Evolutionary conservation across 208 protist species (phyloP), one percentile per base, ranked within the genome.

Genomic region (Trichomonas gallinae): DNA sequence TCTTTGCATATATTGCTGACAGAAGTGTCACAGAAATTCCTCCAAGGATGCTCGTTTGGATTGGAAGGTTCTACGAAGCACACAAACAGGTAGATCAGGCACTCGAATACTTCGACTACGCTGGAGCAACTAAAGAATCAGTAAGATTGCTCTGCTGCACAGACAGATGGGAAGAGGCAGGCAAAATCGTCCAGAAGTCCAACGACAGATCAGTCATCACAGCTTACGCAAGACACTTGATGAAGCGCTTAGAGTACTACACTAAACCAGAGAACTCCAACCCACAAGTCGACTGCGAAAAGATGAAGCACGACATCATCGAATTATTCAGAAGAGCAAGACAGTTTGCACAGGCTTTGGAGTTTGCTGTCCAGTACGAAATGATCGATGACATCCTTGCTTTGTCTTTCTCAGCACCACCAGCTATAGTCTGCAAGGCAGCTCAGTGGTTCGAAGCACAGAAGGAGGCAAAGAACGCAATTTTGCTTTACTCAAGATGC

Each of bases 31-130:
- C 83, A 44, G 83, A 89, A 89, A 89, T 89, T 46, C 83, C 34
- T 46, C 83, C 83, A 46, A 89, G 36, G 48, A 31, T 89, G 17
- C 23, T 89, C 21, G 34, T 89, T 9, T 89, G 83, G 83, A 46
- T 89, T 89, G 83, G 83, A 44, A 44, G 83, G 48, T 89, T 89
- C 40, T 89, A 89, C 23, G 83, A 89, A 48, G 83, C 83, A n/a
- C 83, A 89, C 31, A 89, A 89, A 48, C 83, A 89, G 42, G 17
- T n/a, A 0, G 83, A 89, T 46, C 34, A 89, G n/a, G 83, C 83
- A n/a, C 34, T 89, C 31, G 83, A 89, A 89, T 89, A 89, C 40
- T 89, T 46, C 17, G 83, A 89, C 9, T 44, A 31, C 8, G 83
- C 83, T 45, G 10, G 23, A 45, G 40, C 34, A 3, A 31, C 23